Evolutionary conservation across 2,329 filamentous ascomycete species (phyloP), one percentile per base, ranked within the genome.

Genomic region (Monosporascus sp.): DNA sequence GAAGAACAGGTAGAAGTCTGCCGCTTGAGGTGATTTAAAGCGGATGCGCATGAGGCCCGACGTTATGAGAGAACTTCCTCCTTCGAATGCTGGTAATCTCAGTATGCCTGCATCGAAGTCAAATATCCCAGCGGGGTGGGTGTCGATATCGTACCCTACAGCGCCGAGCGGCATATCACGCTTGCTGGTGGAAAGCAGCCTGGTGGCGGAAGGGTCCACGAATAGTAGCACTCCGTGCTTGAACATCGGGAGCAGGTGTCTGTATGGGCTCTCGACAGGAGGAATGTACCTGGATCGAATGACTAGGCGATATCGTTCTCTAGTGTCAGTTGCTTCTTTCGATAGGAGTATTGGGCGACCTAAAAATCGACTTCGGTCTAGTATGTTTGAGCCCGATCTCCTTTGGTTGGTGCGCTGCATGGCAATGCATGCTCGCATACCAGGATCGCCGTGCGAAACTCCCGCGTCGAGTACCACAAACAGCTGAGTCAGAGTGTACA

Each of bases 1-100:
- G 48, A 58, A 55, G 46, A 58, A 53, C 6, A 56, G 38, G 43
- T 56, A 56, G 20, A 56, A 22, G 15, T 55, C 50, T 5, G 40
- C 37, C 7, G 49, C 52, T 28, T 54, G 55, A 7, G 52, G 52
- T n/a, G 52, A 54, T 28, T 51, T 56, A 37, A 56, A 56, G 18
- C 44, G 28, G 8, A 58, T 54, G 1, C 54, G 52, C 22, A 58
- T n/a, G 9, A 58, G 31, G 4, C 44, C 52, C 3, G 56, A 56
- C 7, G 52, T 54, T 17, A 56, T 8, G n/a, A 58, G 31, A 7
- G 48, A 22, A 20, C 44, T 51, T 5, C 51, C 44, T 15, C 54
- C 54, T 5, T 55, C 55, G 18, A 55, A 57, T 9, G 51, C 48
- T 3, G 43, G 51, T 2, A 56, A 48, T 9, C 49, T 37, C 3